Conservation (phyloP, 179 eudicot species). For the Beta macrorhiza region DNA sequence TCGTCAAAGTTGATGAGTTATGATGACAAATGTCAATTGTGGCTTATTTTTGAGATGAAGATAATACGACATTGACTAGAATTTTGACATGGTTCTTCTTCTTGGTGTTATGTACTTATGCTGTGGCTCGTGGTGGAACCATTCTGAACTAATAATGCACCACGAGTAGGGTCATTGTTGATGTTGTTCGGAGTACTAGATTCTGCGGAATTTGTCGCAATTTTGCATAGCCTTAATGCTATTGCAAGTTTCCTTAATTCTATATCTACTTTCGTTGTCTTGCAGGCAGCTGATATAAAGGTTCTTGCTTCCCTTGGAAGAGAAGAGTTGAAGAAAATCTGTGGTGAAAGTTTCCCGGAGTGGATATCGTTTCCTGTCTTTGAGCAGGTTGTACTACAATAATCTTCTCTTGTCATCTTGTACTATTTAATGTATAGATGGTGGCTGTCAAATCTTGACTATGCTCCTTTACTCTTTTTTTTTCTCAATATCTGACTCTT, state of each 20-base stretch:
- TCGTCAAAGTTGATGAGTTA: too few relatives aligned
- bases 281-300: constrained; percentile 88
- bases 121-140: constrained; percentile 2
- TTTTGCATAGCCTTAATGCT: background rate
- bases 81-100: background rate
- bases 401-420: constrained; percentile 7
- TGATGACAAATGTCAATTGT: too few relatives aligned
- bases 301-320: constrained; percentile 77
- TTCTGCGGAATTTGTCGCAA: background rate
- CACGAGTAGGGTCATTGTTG: background rate
- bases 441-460: background rate
- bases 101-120: background rate
- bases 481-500: background rate
- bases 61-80: too few relatives aligned
- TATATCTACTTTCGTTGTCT: constrained; percentile 18
- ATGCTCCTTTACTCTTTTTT: background rate
- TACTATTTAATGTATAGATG: constrained; percentile 10
- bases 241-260: background rate
- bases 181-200: background rate
- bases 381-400: constrained; percentile 65
- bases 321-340: constrained; percentile 89
- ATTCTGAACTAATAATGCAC: background rate
- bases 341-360: constrained; percentile 87
- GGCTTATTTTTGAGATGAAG: too few relatives aligned
- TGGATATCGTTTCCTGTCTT: constrained; percentile 94